Evolutionary conservation across 2,329 filamentous ascomycete species (phyloP), one percentile per base, ranked within the genome.

Genomic region (Pleomassaria siparia): DNA sequence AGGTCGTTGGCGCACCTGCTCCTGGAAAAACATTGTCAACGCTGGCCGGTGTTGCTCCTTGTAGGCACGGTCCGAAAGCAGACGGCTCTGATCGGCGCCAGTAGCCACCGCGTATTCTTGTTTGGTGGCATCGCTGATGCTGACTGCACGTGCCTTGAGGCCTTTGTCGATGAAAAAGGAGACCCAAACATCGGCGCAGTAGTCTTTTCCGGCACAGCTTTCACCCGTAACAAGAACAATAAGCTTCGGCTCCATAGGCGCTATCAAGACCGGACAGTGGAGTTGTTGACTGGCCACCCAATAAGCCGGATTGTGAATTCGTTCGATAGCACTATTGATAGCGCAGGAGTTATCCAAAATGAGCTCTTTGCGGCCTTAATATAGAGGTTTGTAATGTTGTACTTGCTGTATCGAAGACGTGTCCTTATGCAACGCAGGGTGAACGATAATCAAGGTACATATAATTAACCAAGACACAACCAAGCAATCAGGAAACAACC

Each of bases 31-130:
- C 2, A 43, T 50, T 2, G 77, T 80, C 66, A 86, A 63, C 0
- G 71, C 71, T 58, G 69, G 46, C 28, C 82, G 77, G 53, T 86
- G 81, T 47, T 80, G 56, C 66, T 86, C 83, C 60, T 86, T 86
- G 67, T 85, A 87, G 21, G 50, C 67, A 47, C 82, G 82, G 50
- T 86, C 76, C 0, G 25, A 11, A 29, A 83, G 69, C 37, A 86
- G 67, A 28, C 74, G 75, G 11, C 64, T 40, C 0, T 79, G 18
- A 49, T 84, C 72, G 13, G 77, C 75, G 30, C 76, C 76, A 1
- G 67, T 77, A 32, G 68, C 71, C 2, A 56, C 64, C 1, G 81
- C 81, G 42, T 84, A 86, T 62, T 80, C 76, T 57, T 64, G 67
- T 70, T 85, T 86, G n/a, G 70, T 80, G 1, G 43, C 69, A 59